Base-by-base conservation (phyloP, 2,329 filamentous ascomycete genomes). In the Trichoderma harzianum region DNA sequence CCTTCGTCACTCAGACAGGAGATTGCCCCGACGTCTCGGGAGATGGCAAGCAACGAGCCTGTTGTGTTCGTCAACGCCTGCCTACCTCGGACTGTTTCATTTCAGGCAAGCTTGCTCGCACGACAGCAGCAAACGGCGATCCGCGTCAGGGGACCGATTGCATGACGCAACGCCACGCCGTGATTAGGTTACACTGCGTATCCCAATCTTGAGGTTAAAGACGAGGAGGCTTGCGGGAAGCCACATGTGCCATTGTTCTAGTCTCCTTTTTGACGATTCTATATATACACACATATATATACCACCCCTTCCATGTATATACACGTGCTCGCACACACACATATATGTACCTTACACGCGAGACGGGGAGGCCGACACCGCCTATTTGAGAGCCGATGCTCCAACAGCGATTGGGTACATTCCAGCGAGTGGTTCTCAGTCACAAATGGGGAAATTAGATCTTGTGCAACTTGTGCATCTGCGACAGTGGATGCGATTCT, bases 41-140 rank as follows among this genome's bases (percentile, higher is more conserved):
- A 72, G n/a, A 28, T 72, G 67, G 36, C 67, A 51, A 64, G 60
- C 66, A 53, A 39, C 53, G 32, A 70, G 60, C 61, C 69, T 72
- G 72, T 65, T 58, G 72, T 73, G 72, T 57, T 73, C 72, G 69
- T 73, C 72, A 73, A 73, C 61, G 72, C 63, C 58, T 73, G 60
- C 72, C 72, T 73, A 73, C 72, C 69, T 71, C 72, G 72, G 72
- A 65, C 34, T 69, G 69, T 73, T 68, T 72, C 63, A 72, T 58
- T 63, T 69, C 63, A 69, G 69, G 63, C 69, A 58, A 28, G 72
- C 58, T 24, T 61, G 72, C 69, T 68, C 47, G 69, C 68, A 64
- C 64, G 34, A 63, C 63, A 39, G 47, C 69, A 64, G 39, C 63
- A 60, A 69, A 63, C 69, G 72, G 72, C 72, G 69, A 73, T 72